Evolutionary conservation across 306 rosid species (phyloP), one percentile per base, ranked within the genome.

Genomic region (Aeschynomene evenia): DNA sequence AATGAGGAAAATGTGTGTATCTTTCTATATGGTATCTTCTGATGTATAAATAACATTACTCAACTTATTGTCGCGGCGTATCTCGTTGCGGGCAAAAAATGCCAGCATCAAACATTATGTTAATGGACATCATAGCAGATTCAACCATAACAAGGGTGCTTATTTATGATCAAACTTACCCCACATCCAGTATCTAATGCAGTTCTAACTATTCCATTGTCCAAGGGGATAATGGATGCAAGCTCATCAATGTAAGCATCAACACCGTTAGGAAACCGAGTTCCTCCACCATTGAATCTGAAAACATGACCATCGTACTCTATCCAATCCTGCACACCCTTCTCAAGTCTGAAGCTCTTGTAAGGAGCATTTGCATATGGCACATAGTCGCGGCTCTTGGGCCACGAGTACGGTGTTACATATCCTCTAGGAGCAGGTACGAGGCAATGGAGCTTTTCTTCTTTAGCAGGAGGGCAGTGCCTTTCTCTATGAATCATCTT

Each of bases 251-350:
- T 88, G 70, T 91, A 91, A 28, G 88, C 87, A 82, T 91, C 95
- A 40, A 95, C 95, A 48, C 97, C 97, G 3, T 81, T 77, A 45
- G 95, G 95, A 84, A 91, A 88, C 76, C 86, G 97, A 0, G 97
- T 88, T 62, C 97, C 95, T 36, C 97, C 95, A 76, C 95, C 90
- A 0, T 95, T 92, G 67, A 91, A 91, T 81, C 85, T 86, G 74
- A 91, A 88, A 66, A 91, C 90, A 74, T 81, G 83, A 46, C 97
- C 97, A 77, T 88, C 97, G 42, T 84, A 88, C 55, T 86, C 92
- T 77, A 88, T 86, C 97, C 97, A 91, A 72, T 91, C 88, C 78
- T 91, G 95, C 54, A 85, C 87, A 70, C 95, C 96, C 85, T 90
- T 90, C 83, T 87, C 96, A 54, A 90, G 88, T 15, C 91, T 85